Evolutionary conservation across 129 eudicot species (phyloP), one percentile per base, ranked within the genome.

Genomic region (Helichrysum umbraculigerum): DNA sequence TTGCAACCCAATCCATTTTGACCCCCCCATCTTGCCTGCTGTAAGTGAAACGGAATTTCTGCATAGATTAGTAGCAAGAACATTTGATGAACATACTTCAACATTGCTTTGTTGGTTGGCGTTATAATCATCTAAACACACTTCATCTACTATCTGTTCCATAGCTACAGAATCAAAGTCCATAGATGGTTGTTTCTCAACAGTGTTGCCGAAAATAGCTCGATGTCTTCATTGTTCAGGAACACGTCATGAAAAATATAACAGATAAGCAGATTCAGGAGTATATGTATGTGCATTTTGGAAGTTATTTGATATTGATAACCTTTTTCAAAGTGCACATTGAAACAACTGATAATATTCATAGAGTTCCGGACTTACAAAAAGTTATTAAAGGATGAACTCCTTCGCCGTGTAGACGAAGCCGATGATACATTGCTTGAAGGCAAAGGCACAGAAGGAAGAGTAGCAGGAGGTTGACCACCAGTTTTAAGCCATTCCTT

Each of bases 401-500:
- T 82, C 71, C 86, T 66, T 77, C 87, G 51, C 22, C 78, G 72
- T 41, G 66, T 25, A 25, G 79, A 68, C 4, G 79, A 57, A 51
- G 83, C 74, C n/a, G 82, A 21, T 71, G 28, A 68, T 65, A 69
- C 20, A 39, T 74, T 54, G 50, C 54, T 71, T 32, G 89, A 71
- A 81, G 97, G 94, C 94, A 88, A 81, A 44, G 91, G 91, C 70
- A 91, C 87, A 9, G 90, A 70, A 70, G 97, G 97, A 83, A 85
- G 83, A 66, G 82, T 63, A 37, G 85, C 66, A 70, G 97, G 94
- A 35, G 89, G 84, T 44, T 83, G 84, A 44, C 86, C 86, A 39
- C 94, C 93, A 54, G 85, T 77, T 79, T 91, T 91, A 37, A 91
- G 89, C 97, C 97, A 91, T 12, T 88, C 93, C 71, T 84, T 88